Percentiles rank a stretch among this genome's conserved stretches.
phyloP scores from a whole-genome alignment of 148 eudicot species.

The Diospyros lotus region DNA sequence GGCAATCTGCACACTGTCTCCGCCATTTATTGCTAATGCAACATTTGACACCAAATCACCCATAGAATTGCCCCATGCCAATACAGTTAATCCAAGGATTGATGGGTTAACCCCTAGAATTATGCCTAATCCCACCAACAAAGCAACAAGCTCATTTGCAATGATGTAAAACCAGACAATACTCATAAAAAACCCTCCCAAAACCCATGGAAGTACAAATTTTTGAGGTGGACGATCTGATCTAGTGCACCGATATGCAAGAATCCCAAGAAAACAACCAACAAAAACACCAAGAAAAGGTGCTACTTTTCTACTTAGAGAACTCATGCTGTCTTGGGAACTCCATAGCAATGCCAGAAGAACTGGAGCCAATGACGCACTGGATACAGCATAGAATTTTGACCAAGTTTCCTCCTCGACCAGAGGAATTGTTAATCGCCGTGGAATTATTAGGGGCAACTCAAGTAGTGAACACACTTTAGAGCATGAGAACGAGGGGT shows the following conservation, averaged over 20 bases:
- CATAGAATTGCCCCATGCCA: slow-evolving; percentile 99
- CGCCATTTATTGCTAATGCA: slow-evolving; percentile 78
- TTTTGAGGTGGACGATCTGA: slow-evolving; percentile 69
- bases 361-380: slow-evolving; percentile 71
- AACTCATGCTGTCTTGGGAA: slow-evolving; percentile 36
- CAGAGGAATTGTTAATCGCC: slow-evolving; percentile 79
- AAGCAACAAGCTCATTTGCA: slow-evolving; percentile 87
- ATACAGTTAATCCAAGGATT: slow-evolving; percentile 81
- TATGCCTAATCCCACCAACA: slow-evolving; percentile 70
- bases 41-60: slow-evolving; percentile 88
- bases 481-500: slow-evolving; percentile 39
- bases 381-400: slow-evolving; percentile 68
- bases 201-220: slow-evolving; percentile 70
- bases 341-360: slow-evolving; percentile 66
- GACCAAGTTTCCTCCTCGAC: slow-evolving; percentile 87
- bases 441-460: slow-evolving; percentile 73
- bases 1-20: slow-evolving; percentile 90
- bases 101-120: slow-evolving; percentile 77
- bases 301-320: slow-evolving; percentile 36
- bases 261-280: slow-evolving; percentile 46
- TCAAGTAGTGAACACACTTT: slow-evolving; percentile 61
- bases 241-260: slow-evolving; percentile 49
- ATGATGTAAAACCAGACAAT: slow-evolving; percentile 95
- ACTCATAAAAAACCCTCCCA: slow-evolving; percentile 88
- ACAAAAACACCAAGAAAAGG: slow-evolving; percentile 36